Evolutionary conservation across 495 filamentous ascomycete genomes (phyloP), one percentile per base, ranked within the genome.

Genomic region (Aspergillus asperescens): DNA sequence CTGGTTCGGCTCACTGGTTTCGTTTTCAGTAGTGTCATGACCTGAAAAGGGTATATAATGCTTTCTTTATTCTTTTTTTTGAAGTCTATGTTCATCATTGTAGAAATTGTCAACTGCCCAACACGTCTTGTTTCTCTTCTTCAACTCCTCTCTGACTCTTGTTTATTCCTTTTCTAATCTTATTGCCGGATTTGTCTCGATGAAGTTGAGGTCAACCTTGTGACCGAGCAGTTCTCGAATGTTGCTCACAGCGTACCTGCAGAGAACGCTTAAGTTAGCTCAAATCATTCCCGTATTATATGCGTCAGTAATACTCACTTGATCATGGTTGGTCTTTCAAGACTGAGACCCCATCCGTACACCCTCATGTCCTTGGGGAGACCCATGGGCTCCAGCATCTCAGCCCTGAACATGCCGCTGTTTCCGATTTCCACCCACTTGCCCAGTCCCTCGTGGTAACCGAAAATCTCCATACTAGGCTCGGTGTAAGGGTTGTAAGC

Each of bases 401-500:
- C 93, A 19, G 93, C 90, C 50, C 93, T 77, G 82, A 98, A 98
- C 89, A 96, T 96, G 52, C 93, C 92, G 60, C 85, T 90, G 70
- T 98, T 98, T 27, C 93, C 93, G 68, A 98, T 98, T 72, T 98
- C 90, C 16, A 96, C 87, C 77, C 89, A 87, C 74, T 94, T 95
- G 52, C 81, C 81, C 34, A 98, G 77, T 7, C 93, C 93, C 52
- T 85, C 82, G 71, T 96, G 91, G 70, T 85, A 94, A 13, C 87
- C 87, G 73, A 95, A 96, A 57, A 96, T 93, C 69, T 96, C 91
- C 88, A 96, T 90, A 65, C 82, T 87, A 8, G 93, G 93, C 69
- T 98, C 93, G n/a, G 93, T 97, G 75, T 98, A 94, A 0, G 89
- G 88, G 69, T 96, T 94, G 69, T 98, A 97, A n/a, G 91, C 91